Base-by-base conservation (phyloP, 129 eudicot genomes). In the Chrysanthemum makinoi region DNA sequence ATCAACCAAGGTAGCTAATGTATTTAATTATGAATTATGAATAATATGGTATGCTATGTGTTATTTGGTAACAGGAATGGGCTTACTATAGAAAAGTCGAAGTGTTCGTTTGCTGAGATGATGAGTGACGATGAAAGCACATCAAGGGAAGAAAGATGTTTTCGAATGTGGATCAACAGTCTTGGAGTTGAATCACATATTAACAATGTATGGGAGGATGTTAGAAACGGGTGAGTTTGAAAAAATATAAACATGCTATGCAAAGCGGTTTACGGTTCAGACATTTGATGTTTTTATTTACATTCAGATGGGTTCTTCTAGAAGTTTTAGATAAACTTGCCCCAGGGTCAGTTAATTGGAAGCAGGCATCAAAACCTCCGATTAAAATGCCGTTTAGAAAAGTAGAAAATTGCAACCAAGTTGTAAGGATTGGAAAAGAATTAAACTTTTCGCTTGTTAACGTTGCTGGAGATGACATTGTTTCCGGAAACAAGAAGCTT, bases 361-460 rank as follows among this genome's bases (percentile, higher is more conserved):
- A 86, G 75, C 84, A 74, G 73, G 88, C 96, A 59, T 64, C 87
- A 51, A 89, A 86, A 78, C 92, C 96, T 74, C 96, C 96, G 26
- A 84, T 86, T 68, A 84, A 86, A 71, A 80, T 86, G 87, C 89
- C 92, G 10, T 86, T 89, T 50, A 86, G 83, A 71, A 89, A 86
- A 78, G 89, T 89, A n/a, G 96, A 89, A 72, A 89, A 89, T 46
- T 86, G 96, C 83, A 89, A 89, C 75, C 89, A 80, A 84, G 96
- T 84, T 72, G 71, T 89, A 71, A 84, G 79, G 35, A 82, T 89
- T 10, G 92, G 96, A 61, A 89, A 89, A 66, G 77, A 72, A 49
- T 55, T 89, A 69, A 89, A 84, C 68, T 84, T 89, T 76, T 89
- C 96, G 13, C 92, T 89, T 8, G 92, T 89, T 30, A 82, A 80